Evolutionary conservation across 192 early-diverging fungal species (phyloP).

Genomic region (Backusella tuberculispora): DNA sequence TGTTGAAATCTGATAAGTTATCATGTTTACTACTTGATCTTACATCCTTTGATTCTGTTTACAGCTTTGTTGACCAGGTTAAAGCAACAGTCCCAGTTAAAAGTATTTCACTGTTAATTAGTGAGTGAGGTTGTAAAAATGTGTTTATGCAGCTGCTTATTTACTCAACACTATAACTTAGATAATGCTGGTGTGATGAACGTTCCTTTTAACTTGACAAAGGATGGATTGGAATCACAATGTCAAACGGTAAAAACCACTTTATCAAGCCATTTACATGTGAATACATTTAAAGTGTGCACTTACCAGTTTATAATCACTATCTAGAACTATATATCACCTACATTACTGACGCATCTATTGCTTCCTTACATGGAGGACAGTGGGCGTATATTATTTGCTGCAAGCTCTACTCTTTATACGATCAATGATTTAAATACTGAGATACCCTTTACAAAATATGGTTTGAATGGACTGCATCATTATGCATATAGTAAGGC

Average conservation of each 20-base stretch:
- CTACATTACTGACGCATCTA: neutral
- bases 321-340: slow-evolving; percentile 24
- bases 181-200: slow-evolving; percentile 32
- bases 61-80: neutral
- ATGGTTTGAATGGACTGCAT: slow-evolving; percentile 12
- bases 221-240: slow-evolving; percentile 19
- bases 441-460: neutral
- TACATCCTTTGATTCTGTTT: slow-evolving; percentile 19
- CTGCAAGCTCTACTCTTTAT: slow-evolving; percentile 26
- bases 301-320: too few species aligned
- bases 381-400: neutral
- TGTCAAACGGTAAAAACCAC: slow-evolving; percentile 22
- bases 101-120: neutral
- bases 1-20: neutral
- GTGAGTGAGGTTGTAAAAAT: neutral
- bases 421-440: slow-evolving; percentile 1
- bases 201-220: slow-evolving; percentile 1
- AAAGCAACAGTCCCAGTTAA: slow-evolving; percentile 7
- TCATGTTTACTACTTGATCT: slow-evolving; percentile 3
- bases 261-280: neutral
- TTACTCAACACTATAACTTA: neutral
- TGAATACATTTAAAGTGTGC: neutral
- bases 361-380: slow-evolving; percentile 12
- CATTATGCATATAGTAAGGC: slow-evolving; percentile 25
- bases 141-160: neutral